Conservation (phyloP, 306 rosid genomes). For the Corylus avellana region DNA sequence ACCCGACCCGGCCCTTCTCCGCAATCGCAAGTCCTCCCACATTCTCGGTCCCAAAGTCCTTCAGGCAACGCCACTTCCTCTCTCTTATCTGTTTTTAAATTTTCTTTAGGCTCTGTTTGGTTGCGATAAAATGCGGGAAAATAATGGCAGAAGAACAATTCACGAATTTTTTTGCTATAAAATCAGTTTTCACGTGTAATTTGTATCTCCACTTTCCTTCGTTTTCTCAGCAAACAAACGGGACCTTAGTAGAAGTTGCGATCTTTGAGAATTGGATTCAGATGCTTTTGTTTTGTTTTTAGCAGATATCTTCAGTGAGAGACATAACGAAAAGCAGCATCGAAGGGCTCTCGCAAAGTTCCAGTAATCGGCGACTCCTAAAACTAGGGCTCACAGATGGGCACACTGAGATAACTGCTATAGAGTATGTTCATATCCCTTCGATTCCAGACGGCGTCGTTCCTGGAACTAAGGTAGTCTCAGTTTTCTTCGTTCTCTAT, state of each 20-base stretch:
- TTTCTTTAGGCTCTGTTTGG: neutral
- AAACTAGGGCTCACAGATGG: slow-evolving; percentile 78
- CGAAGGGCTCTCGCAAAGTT: slow-evolving; percentile 45
- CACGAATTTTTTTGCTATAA: neutral
- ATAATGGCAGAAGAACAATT: neutral
- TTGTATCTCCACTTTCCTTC: neutral
- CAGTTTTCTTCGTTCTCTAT: neutral
- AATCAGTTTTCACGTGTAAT: neutral
- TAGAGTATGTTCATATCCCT: slow-evolving; percentile 68
- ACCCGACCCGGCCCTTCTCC: slow-evolving; percentile 39
- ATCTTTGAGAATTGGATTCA: neutral
- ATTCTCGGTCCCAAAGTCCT: slow-evolving; percentile 54
- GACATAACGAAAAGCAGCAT: slow-evolving; percentile 63
- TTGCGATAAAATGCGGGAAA: slow-evolving; percentile 7
- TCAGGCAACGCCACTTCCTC: slow-evolving; percentile 35
- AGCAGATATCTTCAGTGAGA: slow-evolving; percentile 73
- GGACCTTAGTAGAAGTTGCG: neutral
- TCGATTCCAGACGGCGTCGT: slow-evolving; percentile 55
- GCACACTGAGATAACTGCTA: slow-evolving; percentile 66
- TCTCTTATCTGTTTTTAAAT: neutral
- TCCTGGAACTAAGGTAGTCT: slow-evolving; percentile 86
- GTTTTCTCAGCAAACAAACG: neutral
- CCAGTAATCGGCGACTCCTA: slow-evolving; percentile 58
- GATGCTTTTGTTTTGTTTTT: slow-evolving; percentile 17
- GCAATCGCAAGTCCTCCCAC: slow-evolving; percentile 48